Conservation (phyloP, 2,329 filamentous ascomycete genomes). For the Helotiales sp. region DNA sequence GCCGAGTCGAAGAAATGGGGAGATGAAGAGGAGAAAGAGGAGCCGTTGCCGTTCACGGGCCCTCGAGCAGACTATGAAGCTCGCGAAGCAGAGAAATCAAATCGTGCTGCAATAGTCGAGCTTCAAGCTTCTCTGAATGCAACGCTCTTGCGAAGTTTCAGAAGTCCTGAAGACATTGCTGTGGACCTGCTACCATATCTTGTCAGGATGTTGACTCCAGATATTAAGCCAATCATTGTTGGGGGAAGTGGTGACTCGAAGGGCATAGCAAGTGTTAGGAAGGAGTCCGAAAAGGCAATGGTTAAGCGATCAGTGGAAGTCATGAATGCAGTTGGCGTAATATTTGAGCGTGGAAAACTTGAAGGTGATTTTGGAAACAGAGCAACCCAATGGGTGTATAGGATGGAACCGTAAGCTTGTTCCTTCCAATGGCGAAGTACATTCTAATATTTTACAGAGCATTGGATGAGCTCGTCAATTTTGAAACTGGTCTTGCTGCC, state of each 20-base stretch:
- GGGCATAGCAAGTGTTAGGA: conserved; percentile 80
- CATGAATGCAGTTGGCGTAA: conserved; percentile 79
- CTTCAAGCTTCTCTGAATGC: conserved; percentile 75
- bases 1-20: conserved; percentile 48
- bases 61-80: conserved; percentile 80
- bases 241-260: conserved; percentile 64
- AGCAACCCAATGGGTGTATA: conserved; percentile 75
- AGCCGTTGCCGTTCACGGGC: conserved; percentile 74
- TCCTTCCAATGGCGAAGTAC: background rate
- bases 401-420: conserved; percentile 81
- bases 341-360: conserved; percentile 77
- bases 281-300: conserved; percentile 79
- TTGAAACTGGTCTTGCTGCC: conserved; percentile 63
- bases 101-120: conserved; percentile 69
- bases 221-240: conserved; percentile 88
- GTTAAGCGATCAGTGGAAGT: conserved; percentile 78
- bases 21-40: conserved; percentile 43
- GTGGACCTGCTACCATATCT: conserved; percentile 85
- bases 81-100: conserved; percentile 77
- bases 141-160: conserved; percentile 73
- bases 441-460: conserved; percentile 41
- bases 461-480: conserved; percentile 77
- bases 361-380: conserved; percentile 63
- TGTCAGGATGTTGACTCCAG: conserved; percentile 79
- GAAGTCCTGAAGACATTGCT: conserved; percentile 74